Conservation (phyloP, 192 early-diverging fungal species). For the Coemansia sp. region DNA sequence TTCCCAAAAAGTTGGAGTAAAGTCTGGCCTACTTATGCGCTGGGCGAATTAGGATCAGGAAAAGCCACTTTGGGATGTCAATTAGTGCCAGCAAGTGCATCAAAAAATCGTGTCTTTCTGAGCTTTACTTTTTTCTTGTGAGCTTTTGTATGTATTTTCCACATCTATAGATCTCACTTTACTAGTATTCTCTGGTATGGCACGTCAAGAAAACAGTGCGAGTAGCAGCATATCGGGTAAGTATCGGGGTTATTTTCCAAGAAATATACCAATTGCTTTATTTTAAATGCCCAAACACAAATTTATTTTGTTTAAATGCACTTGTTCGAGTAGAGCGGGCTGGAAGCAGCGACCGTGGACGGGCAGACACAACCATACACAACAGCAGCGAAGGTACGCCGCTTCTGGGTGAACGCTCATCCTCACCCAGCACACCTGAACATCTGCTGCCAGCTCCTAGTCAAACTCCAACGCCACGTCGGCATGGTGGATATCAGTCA, state of each 20-base stretch:
- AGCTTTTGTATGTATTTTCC: constrained; percentile 5
- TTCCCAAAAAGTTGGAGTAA: constrained; percentile 50
- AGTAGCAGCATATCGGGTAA: constrained; percentile 1
- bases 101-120: neutral
- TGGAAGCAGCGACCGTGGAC: neutral
- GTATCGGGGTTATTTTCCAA: neutral
- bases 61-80: constrained; percentile 4
- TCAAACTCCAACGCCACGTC: constrained; percentile 8
- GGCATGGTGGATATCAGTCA: neutral
- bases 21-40: constrained; percentile 2
- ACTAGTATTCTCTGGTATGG: neutral
- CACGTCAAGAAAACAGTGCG: neutral
- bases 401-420: constrained; percentile 19
- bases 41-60: neutral
- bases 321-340: neutral
- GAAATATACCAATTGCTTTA: too few relatives aligned
- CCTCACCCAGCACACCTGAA: constrained; percentile 9
- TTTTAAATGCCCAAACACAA: too few relatives aligned
- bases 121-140: neutral
- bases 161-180: neutral
- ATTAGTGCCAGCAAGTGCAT: neutral
- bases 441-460: constrained; percentile 24
- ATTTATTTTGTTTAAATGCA: too few relatives aligned
- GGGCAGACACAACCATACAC: neutral
- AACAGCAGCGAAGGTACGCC: constrained; percentile 22